A percentile compares a stretch with the other conserved stretches of the same genome.
These are phyloP conservation scores for Rhodotorula sp. DNA, from an alignment of 1,284 basidiomycete species.

Conservation along the genomic window DNA sequence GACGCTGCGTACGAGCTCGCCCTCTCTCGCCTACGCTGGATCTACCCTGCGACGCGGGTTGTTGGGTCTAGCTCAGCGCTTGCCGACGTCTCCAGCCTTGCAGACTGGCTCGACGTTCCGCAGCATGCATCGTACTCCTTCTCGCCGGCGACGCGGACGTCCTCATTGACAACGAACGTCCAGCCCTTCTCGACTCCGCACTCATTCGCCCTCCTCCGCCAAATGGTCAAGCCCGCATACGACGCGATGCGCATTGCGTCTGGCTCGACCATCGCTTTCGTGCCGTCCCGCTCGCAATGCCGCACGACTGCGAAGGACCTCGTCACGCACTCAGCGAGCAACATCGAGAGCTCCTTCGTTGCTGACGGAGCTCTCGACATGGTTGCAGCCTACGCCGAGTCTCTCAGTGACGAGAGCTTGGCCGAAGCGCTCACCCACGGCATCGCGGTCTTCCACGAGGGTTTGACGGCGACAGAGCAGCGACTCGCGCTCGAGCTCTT, in stretches of 20 bases:
- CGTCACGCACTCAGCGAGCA: constrained; percentile 79
- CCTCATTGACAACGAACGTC: constrained; percentile 67
- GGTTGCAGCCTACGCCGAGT: constrained; percentile 60
- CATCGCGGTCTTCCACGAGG: constrained; percentile 81
- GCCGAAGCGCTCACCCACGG: constrained; percentile 80
- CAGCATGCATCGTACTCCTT: constrained; percentile 69
- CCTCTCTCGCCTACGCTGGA: constrained; percentile 63
- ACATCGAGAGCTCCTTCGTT: constrained; percentile 56
- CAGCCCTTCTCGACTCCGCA: constrained; percentile 84
- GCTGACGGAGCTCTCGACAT: constrained; percentile 60
- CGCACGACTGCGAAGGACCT: constrained; percentile 75
- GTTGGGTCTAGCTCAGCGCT: constrained; percentile 78
- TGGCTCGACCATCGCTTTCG: constrained; percentile 72
- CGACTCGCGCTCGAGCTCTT: constrained; percentile 77
- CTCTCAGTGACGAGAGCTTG: constrained; percentile 66
- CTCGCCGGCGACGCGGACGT: constrained; percentile 76
- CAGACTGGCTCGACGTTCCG: constrained; percentile 76
- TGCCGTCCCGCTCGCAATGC: constrained; percentile 82
- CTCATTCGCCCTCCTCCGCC: constrained; percentile 81
- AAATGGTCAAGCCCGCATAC: constrained; percentile 89
- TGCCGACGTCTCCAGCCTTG: constrained; percentile 74
- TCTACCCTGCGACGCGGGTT: constrained; percentile 58
- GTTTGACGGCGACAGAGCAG: constrained; percentile 69
- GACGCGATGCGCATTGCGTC: constrained; percentile 56
- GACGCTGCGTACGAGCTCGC: constrained; percentile 79